Evolutionary conservation across 2,329 filamentous ascomycete genomes (phyloP).

Genomic region (Thielaviopsis euricoi): DNA sequence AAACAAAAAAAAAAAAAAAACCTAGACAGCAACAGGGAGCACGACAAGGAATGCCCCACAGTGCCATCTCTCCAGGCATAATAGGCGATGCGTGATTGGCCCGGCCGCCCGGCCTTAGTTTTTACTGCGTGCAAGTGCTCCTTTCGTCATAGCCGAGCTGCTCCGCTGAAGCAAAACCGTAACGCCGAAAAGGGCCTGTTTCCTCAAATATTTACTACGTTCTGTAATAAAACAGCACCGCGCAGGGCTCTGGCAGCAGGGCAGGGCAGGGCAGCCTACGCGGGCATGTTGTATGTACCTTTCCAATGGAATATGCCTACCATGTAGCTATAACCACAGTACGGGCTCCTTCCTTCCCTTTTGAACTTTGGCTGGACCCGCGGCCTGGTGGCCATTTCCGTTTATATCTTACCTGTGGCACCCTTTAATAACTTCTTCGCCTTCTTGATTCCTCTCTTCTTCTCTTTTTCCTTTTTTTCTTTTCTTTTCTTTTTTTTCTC

Average conservation of each 20-base stretch:
- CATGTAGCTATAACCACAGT: neutral
- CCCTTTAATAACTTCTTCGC: neutral
- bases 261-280: neutral
- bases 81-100: conserved; percentile 10
- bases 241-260: neutral
- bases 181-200: conserved; percentile 11
- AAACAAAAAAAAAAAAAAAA: neutral
- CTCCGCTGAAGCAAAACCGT: conserved; percentile 11
- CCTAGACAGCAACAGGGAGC: conserved; percentile 1
- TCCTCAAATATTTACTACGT: neutral
- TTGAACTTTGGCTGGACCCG: neutral
- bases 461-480: neutral
- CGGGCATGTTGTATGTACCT: neutral
- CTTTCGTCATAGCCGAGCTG: conserved; percentile 13
- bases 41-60: conserved; percentile 2
- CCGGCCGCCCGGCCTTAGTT: conserved; percentile 11
- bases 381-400: neutral
- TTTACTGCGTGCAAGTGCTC: conserved; percentile 6
- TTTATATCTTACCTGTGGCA: neutral
- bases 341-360: neutral
- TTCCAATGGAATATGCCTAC: neutral
- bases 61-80: conserved; percentile 5
- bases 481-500: neutral
- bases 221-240: neutral
- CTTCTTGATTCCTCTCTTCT: neutral